Evolutionary conservation across 805 yeast genomes (phyloP).

Genomic region (Starmerella apis): DNA sequence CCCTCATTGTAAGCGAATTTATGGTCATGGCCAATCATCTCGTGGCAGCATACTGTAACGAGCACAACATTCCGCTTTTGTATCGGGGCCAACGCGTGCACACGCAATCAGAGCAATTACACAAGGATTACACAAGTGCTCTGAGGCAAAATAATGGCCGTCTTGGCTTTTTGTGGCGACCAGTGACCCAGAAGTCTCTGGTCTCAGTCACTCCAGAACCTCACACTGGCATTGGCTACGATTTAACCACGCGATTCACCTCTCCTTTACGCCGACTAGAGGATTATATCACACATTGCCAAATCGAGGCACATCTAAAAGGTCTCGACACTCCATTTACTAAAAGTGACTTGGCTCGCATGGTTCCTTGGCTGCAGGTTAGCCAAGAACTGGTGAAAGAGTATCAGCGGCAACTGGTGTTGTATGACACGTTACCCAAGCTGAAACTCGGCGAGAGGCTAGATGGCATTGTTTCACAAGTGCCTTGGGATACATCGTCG

Average conservation of each 20-base stretch:
- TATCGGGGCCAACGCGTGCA: slow-evolving; percentile 27
- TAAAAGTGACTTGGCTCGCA: not conserved
- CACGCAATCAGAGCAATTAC: slow-evolving; percentile 13
- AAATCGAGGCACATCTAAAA: slow-evolving; percentile 41
- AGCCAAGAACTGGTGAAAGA: slow-evolving; percentile 2
- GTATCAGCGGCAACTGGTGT: not conserved
- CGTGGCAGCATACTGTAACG: slow-evolving; percentile 26
- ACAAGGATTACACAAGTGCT: not conserved
- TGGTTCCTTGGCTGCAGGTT: slow-evolving; percentile 6
- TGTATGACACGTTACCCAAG: not conserved
- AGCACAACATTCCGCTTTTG: slow-evolving; percentile 25
- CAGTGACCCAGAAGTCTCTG: slow-evolving; percentile 45
- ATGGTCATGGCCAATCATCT: slow-evolving; percentile 71
- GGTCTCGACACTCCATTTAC: slow-evolving; percentile 20
- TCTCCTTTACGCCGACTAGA: slow-evolving; percentile 81
- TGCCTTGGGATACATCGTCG: not conserved
- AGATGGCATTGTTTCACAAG: not conserved
- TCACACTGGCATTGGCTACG: slow-evolving; percentile 58
- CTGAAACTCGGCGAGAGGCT: not conserved
- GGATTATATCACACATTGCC: slow-evolving; percentile 75
- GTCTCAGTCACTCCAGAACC: slow-evolving; percentile 37
- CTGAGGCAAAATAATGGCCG: slow-evolving; percentile 5
- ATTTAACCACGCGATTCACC: slow-evolving; percentile 61
- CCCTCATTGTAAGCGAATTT: slow-evolving; percentile 57
- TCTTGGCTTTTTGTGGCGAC: slow-evolving; percentile 34